Conservation (phyloP, 2,329 filamentous ascomycete genomes). For the Ophiostoma fasciatum region DNA sequence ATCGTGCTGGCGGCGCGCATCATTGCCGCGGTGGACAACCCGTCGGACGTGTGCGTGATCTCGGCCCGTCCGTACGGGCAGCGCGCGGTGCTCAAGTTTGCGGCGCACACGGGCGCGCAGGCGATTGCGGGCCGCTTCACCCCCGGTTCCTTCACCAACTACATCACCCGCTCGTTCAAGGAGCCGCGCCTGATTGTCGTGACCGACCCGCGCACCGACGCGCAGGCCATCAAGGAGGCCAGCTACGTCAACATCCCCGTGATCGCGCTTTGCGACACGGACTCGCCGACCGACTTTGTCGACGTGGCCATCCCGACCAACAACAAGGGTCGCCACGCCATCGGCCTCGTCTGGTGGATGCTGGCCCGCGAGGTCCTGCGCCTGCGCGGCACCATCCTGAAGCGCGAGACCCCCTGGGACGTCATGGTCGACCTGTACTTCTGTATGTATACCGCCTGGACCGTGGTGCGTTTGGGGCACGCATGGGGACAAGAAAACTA, state of each 20-base stretch:
- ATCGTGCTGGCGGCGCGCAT: slow-evolving; percentile 97
- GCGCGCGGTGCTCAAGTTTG: slow-evolving; percentile 99
- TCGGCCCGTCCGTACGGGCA: slow-evolving; percentile 98
- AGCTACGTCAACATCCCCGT: slow-evolving; percentile 99
- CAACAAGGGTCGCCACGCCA: slow-evolving; percentile 99
- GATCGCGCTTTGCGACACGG: slow-evolving; percentile 97
- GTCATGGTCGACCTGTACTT: slow-evolving; percentile 99
- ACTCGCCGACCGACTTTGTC: slow-evolving; percentile 98
- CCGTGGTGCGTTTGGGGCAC: too few species aligned
- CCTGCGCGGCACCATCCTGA: slow-evolving; percentile 90
- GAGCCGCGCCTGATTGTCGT: slow-evolving; percentile 99
- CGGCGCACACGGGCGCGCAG: slow-evolving; percentile 91
- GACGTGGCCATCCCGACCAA: slow-evolving; percentile 99
- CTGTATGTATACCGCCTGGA: slow-evolving; percentile 38
- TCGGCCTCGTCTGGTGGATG: slow-evolving; percentile 99
- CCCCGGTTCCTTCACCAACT: slow-evolving; percentile 99
- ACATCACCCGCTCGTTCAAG: slow-evolving; percentile 99
- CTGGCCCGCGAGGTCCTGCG: slow-evolving; percentile 98
- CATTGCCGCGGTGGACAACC: slow-evolving; percentile 98
- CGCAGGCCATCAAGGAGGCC: slow-evolving; percentile 99
- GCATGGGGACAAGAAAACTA: too few species aligned
- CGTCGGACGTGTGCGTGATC: slow-evolving; percentile 97
- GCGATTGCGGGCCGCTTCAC: slow-evolving; percentile 99
- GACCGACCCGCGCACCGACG: slow-evolving; percentile 98
- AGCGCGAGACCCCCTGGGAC: slow-evolving; percentile 95